Percentiles rank a stretch among this genome's conserved stretches.
Evolutionary conservation across 148 eudicot genomes (phyloP).

Genomic region (Heliosperma pusillum): DNA sequence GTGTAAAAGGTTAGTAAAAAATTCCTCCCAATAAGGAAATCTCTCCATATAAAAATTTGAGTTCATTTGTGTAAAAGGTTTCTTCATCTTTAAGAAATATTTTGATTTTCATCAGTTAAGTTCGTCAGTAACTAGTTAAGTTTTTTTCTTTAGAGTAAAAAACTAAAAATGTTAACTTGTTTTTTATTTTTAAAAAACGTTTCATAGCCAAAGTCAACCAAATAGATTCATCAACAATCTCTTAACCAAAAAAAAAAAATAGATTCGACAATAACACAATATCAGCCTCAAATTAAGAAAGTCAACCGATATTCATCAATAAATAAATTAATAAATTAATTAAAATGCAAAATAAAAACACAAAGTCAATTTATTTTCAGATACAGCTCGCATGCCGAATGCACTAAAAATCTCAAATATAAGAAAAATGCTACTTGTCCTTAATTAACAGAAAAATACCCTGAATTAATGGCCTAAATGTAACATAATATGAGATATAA

Average conservation of each 20-base stretch:
- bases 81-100: no score
- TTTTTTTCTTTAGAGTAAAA: no score
- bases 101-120: no score
- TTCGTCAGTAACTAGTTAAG: no score
- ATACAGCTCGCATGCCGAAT: constrained; percentile 6
- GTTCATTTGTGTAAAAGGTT: no score
- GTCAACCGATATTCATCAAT: not conserved
- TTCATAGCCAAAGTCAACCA: no score
- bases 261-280: not conserved
- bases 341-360: constrained; percentile 2
- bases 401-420: not conserved
- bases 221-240: not conserved
- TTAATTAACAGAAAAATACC: not conserved
- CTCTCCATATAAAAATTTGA: no score
- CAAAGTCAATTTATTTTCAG: constrained; percentile 7
- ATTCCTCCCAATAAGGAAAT: no score
- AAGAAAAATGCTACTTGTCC: constrained; percentile 5
- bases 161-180: no score
- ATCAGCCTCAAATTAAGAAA: not conserved
- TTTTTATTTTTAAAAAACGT: no score
- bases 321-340: not conserved
- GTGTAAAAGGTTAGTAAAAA: no score
- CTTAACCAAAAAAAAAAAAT: not conserved
- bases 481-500: not conserved
- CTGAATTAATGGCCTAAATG: constrained; percentile 3